Base-by-base conservation (phyloP, 768 basidiomycete genomes). In the Termitomyces sp. region DNA sequence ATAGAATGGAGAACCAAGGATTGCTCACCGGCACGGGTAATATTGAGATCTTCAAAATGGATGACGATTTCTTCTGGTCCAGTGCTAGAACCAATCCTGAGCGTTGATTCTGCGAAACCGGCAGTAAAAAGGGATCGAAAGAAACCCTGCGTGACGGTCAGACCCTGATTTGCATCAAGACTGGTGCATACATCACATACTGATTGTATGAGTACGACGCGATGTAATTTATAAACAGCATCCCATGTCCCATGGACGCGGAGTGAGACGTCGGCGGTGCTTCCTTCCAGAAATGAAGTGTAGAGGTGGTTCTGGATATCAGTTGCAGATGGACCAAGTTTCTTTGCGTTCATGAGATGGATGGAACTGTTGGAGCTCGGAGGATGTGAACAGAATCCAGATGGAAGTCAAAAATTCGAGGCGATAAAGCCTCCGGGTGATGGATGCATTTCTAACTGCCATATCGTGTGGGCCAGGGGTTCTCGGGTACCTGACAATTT, bases 191-290 rank as follows among this genome's bases (percentile, higher is more conserved):
- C 14, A 28, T 12, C 7, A 78, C 83, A 53, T 53, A 90, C 91
- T 9, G 92, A 84, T 69, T 96, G 94, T 42, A 93, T 91, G 56
- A 96, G 83, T 38, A 97, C 83, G 51, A 95, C 86, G 24, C 85
- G 80, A 69, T 97, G 94, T 6, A 93, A 74, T 43, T 76, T 80
- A 73, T 95, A 97, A 35, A 83, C 72, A 1, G 89, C 88, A 47
- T 72, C 68, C 92, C 79, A 81, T 3, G 84, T 75, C 4, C 82
- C 87, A 26, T 74, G 70, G 19, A 95, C 79, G 46, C 80, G 75
- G 45, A 97, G 73, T 41, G 84, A 78, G 59, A 95, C 83, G 72
- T 96, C 94, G 17, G 90, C 79, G 0, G 91, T 90, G 56, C 76
- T 78, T 24, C 82, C 82, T 54, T 83, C 74, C 5, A 93, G 73